Conservation (phyloP, 345 rosid species). For the Stellera chamaejasme region DNA sequence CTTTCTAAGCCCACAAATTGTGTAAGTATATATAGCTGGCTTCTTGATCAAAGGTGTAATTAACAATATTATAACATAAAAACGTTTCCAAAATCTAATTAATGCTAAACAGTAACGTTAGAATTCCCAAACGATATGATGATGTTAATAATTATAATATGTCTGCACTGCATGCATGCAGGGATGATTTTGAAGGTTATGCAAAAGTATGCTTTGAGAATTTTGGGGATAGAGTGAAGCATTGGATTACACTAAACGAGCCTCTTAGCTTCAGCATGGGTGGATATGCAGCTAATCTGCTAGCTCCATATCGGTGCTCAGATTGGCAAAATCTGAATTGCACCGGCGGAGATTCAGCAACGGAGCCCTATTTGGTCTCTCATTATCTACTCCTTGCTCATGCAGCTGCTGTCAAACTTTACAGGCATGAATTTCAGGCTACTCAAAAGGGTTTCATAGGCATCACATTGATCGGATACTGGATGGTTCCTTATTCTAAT, state of each 20-base stretch:
- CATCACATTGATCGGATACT: slow-evolving; percentile 20
- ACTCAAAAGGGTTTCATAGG: slow-evolving; percentile 43
- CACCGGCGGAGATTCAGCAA: slow-evolving; percentile 29
- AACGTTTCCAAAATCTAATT: no score
- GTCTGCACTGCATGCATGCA: slow-evolving; percentile 4
- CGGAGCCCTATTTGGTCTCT: slow-evolving; percentile 32
- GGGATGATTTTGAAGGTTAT: slow-evolving; percentile 28
- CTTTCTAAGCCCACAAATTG: slow-evolving; percentile 19
- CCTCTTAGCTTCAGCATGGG: slow-evolving; percentile 12
- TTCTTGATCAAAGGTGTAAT: neutral
- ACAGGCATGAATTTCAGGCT: slow-evolving; percentile 24
- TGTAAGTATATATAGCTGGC: slow-evolving; percentile 24
- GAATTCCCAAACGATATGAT: neutral
- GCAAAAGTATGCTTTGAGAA: slow-evolving; percentile 26
- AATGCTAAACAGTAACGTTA: neutral
- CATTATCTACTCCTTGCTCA: slow-evolving; percentile 38
- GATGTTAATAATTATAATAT: no score
- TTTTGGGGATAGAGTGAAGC: slow-evolving; percentile 39
- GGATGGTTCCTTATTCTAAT: slow-evolving; percentile 35
- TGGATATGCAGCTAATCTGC: slow-evolving; percentile 14
- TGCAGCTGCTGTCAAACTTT: slow-evolving; percentile 30
- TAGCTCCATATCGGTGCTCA: slow-evolving; percentile 34
- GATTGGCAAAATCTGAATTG: slow-evolving; percentile 23
- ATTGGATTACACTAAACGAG: slow-evolving; percentile 47
- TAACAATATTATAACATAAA: no score